Percentiles rank a stretch among this genome's conserved stretches.
phyloP scores from a whole-genome alignment of 768 basidiomycete species.

The Mycena indigotica region DNA sequence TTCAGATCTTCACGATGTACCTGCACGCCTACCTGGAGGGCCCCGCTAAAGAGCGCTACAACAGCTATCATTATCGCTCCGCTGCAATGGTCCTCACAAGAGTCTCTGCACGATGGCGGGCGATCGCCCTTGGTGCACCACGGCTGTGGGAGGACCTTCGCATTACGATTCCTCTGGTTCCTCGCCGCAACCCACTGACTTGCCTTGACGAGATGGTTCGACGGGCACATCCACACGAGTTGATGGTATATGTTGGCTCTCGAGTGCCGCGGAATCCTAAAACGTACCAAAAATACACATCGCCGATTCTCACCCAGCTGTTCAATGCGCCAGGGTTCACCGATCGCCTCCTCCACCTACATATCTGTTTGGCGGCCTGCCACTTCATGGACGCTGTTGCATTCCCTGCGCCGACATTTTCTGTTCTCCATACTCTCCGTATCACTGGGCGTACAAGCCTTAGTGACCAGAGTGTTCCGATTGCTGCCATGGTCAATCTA shows the following conservation, averaged over 20 bases:
- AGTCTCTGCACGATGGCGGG: conserved; percentile 9
- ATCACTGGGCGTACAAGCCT: neutral
- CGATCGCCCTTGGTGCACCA: neutral
- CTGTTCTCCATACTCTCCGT: neutral
- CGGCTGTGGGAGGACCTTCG: conserved; percentile 2
- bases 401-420: neutral
- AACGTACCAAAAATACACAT: neutral
- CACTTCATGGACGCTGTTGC: neutral
- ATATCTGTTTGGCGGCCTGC: neutral
- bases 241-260: neutral
- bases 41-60: neutral
- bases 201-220: neutral
- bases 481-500: neutral
- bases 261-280: neutral
- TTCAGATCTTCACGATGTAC: neutral
- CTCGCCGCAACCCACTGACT: neutral
- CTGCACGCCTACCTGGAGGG: neutral
- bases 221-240: neutral
- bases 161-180: neutral
- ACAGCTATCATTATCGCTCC: neutral
- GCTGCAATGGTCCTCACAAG: neutral
- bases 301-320: neutral
- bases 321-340: neutral
- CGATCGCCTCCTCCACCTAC: neutral
- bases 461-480: neutral